phyloP scores from a whole-genome alignment of 495 filamentous ascomycete genomes.

The Talaromyces nanjingensis region DNA sequence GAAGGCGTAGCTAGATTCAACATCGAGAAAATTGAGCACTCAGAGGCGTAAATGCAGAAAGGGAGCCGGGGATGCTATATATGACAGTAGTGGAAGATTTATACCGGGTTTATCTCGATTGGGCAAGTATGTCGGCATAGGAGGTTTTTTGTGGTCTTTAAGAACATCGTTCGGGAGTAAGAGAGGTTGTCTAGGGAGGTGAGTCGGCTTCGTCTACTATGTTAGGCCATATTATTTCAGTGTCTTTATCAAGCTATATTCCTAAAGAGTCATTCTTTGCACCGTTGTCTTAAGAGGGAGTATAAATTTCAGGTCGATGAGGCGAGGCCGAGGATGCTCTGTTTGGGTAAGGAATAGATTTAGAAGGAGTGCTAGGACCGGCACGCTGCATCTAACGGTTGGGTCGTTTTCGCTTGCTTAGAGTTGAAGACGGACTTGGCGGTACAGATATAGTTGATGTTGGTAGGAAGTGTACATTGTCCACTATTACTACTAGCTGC shows the following conservation, averaged over 20 bases:
- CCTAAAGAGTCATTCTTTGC: background rate
- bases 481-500: conserved; percentile 12
- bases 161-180: background rate
- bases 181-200: background rate
- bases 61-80: too few relatives aligned
- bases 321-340: background rate
- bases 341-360: background rate
- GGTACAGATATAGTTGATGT: background rate
- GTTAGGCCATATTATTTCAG: background rate
- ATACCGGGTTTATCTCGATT: too few relatives aligned
- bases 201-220: background rate
- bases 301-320: background rate
- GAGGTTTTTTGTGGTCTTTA: background rate
- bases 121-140: too few relatives aligned
- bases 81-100: too few relatives aligned
- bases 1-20: too few relatives aligned
- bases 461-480: conserved; percentile 16
- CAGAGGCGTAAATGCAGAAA: too few relatives aligned
- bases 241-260: background rate
- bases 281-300: background rate
- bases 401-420: conserved; percentile 8
- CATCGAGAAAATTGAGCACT: too few relatives aligned
- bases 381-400: conserved; percentile 10
- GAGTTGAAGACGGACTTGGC: conserved; percentile 9
- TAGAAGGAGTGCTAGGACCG: background rate